These are phyloP conservation scores for Chaetomiaceae sp. DNA, from an alignment of 2,329 filamentous ascomycete species.

Conservation along the genomic window DNA sequence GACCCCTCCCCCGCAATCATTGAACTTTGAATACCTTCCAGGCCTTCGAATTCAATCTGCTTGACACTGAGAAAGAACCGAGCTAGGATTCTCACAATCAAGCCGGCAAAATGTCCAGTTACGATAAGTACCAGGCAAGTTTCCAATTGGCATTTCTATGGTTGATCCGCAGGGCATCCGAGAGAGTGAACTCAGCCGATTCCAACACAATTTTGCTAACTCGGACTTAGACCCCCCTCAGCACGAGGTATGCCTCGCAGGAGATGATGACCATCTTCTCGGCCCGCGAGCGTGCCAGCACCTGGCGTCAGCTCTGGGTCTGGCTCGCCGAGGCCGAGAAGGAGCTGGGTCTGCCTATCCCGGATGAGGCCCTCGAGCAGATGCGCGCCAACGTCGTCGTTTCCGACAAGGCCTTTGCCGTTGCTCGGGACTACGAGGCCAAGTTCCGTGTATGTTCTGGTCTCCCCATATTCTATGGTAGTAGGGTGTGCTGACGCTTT, in stretches of 20 bases:
- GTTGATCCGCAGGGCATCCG: no score
- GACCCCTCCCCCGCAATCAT: conserved; percentile 15
- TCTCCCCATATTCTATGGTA: conserved; percentile 22
- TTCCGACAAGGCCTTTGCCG: conserved; percentile 72
- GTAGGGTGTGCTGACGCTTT: conserved; percentile 7
- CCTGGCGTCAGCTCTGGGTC: conserved; percentile 83
- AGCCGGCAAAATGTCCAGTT: conserved; percentile 23
- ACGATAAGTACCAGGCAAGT: conserved; percentile 26
- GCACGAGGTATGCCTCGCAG: conserved; percentile 65
- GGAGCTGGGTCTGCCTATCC: conserved; percentile 73
- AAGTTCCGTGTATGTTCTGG: conserved; percentile 40
- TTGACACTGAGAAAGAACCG: no score
- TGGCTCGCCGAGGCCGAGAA: conserved; percentile 77
- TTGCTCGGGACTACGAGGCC: conserved; percentile 73
- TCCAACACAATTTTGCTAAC: background rate
- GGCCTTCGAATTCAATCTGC: background rate
- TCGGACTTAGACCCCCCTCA: conserved; percentile 58
- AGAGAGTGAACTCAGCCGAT: no score
- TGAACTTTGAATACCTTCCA: background rate
- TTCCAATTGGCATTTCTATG: background rate
- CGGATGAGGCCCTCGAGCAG: conserved; percentile 67
- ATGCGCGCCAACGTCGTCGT: conserved; percentile 72
- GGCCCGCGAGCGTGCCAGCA: conserved; percentile 67
- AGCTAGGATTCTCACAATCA: background rate
- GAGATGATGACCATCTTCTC: conserved; percentile 81